These are phyloP conservation scores for Spergularia marina DNA, from an alignment of 148 eudicot genomes.

Conservation along the genomic window DNA sequence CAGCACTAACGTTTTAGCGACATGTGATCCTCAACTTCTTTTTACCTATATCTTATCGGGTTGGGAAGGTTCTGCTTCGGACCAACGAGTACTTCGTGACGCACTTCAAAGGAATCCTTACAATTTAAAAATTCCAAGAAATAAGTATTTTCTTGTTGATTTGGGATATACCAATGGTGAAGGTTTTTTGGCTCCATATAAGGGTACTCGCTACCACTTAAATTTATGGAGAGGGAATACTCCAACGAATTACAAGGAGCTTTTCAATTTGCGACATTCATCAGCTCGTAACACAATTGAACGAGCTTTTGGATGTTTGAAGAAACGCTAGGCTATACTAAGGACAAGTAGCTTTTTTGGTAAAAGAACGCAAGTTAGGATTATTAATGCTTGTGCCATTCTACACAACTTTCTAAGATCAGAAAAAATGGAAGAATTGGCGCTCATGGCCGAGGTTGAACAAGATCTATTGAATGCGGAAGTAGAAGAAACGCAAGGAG, in stretches of 20 bases:
- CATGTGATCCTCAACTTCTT: not conserved
- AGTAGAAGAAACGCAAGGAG: too few relatives aligned
- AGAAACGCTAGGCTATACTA: too few relatives aligned
- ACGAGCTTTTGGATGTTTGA: too few relatives aligned
- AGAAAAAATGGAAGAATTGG: too few relatives aligned
- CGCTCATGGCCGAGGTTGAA: too few relatives aligned
- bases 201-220: not conserved
- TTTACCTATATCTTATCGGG: not conserved
- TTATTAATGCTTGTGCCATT: too few relatives aligned
- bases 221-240: slow-evolving; percentile 15
- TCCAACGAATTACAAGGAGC: slow-evolving; percentile 9
- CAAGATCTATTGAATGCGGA: too few relatives aligned
- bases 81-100: slow-evolving; percentile 5
- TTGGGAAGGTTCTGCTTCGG: not conserved
- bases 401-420: too few relatives aligned
- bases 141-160: slow-evolving; percentile 16
- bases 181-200: slow-evolving; percentile 13
- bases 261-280: slow-evolving; percentile 7
- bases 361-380: too few relatives aligned
- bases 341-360: too few relatives aligned
- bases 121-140: not conserved
- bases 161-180: slow-evolving; percentile 8
- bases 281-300: too few relatives aligned
- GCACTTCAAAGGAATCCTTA: not conserved
- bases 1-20: not conserved